Percentiles rank a stretch among this genome's conserved stretches.
phyloP scores from a whole-genome alignment of 495 filamentous ascomycete genomes.

The Baudoinia panamericana region DNA sequence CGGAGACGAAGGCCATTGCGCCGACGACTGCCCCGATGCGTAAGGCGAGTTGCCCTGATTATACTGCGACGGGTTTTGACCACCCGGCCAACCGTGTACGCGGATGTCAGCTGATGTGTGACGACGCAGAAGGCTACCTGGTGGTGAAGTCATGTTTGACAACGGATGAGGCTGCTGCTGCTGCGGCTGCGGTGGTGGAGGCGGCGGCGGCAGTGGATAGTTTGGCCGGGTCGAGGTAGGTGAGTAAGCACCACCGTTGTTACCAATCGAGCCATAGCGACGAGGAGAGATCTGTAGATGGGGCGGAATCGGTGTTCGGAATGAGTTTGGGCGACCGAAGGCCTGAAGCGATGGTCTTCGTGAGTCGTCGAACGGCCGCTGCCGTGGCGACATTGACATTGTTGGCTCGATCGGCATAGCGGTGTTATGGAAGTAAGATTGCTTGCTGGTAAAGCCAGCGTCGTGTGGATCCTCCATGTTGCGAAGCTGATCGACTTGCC shows the following conservation, averaged over 20 bases:
- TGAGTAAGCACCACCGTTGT: constrained; percentile 37
- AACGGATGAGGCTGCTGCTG: constrained; percentile 59
- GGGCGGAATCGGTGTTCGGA: constrained; percentile 66
- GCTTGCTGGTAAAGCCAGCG: constrained; percentile 56
- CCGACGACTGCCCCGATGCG: constrained; percentile 52
- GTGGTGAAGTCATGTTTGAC: constrained; percentile 59
- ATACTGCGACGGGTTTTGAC: constrained; percentile 16
- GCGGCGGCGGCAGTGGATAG: constrained; percentile 49
- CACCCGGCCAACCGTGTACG: constrained; percentile 68
- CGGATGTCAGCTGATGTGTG: constrained; percentile 97
- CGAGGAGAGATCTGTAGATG: constrained; percentile 66
- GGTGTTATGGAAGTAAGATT: constrained; percentile 61
- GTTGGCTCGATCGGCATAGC: constrained; percentile 44
- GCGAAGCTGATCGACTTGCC: constrained; percentile 62
- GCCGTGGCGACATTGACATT: constrained; percentile 81
- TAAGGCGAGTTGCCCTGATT: constrained; percentile 52
- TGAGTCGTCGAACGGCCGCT: constrained; percentile 72
- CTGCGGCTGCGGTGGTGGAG: constrained; percentile 48
- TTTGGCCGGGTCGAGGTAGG: constrained; percentile 49
- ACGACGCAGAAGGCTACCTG: constrained; percentile 62
- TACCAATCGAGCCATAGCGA: constrained; percentile 74
- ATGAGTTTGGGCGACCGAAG: constrained; percentile 38
- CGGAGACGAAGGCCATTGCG: constrained; percentile 55
- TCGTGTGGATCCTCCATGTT: constrained; percentile 68
- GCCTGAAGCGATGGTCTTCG: constrained; percentile 46